phyloP scores from a whole-genome alignment of 108 stramenopile species.

The Cyclostephanos invisitatus region DNA sequence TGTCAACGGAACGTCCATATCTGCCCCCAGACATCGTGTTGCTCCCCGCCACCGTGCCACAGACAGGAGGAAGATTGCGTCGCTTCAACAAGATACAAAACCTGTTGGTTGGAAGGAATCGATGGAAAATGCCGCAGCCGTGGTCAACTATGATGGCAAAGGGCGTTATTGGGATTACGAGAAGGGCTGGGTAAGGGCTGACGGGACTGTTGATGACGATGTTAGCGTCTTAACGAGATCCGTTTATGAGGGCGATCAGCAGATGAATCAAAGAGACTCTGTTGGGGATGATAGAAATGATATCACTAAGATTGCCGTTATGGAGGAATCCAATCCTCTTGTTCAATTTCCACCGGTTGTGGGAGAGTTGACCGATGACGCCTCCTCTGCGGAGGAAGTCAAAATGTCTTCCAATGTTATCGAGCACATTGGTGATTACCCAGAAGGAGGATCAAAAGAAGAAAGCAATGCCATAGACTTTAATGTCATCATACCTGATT shows the following conservation, averaged over 20 bases:
- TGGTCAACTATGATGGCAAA: conserved; percentile 25
- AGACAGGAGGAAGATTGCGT: conserved; percentile 32
- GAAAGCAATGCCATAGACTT: neutral
- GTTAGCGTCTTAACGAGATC: conserved; percentile 37
- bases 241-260: conserved; percentile 1
- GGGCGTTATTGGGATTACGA: conserved; percentile 69
- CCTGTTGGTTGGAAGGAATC: conserved; percentile 67
- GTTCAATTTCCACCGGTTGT: conserved; percentile 55
- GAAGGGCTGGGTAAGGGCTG: conserved; percentile 58
- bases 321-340: neutral
- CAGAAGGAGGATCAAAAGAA: neutral
- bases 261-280: conserved; percentile 10
- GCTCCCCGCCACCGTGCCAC: conserved; percentile 24
- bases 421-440: neutral
- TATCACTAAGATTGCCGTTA: neutral
- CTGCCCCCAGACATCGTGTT: conserved; percentile 26
- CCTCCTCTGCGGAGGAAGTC: conserved; percentile 15
- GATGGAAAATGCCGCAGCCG: conserved; percentile 69
- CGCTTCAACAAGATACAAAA: conserved; percentile 21
- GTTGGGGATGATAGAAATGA: neutral
- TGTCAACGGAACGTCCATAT: conserved; percentile 16
- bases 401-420: conserved; percentile 6
- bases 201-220: conserved; percentile 37
- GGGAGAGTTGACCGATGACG: conserved; percentile 41
- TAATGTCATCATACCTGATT: neutral